Evolutionary conservation across 768 basidiomycete species (phyloP), one percentile per base, ranked within the genome.

Genomic region (Suillus brevipes): DNA sequence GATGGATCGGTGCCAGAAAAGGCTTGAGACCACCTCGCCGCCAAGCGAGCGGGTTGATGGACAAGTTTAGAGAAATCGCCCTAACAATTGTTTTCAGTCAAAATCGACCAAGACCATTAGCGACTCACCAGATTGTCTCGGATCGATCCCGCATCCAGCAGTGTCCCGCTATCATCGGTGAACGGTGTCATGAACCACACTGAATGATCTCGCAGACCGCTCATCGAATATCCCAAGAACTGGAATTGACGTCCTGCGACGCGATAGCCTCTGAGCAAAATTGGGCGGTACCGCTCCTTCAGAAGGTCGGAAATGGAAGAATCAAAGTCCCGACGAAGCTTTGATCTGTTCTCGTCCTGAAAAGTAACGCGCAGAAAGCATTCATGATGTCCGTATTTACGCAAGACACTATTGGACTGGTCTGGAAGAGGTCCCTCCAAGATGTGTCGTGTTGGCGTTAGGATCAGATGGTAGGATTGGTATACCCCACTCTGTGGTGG

Each of bases 191-290:
- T 81, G 64, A 86, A 86, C 73, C 79, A 81, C 57, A 85, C 75
- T 0, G 81, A 80, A 60, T 85, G 82, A 50, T 83, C 78, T 65
- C 79, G 79, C 61, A 85, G 72, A 4, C 84, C 84, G 59, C 82
- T 84, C 78, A 82, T 83, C 3, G 84, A 85, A 64, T 85, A 85
- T 5, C 82, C 85, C 31, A 86, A 69, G 69, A 85, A 79, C 3
- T 82, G 65, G 66, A 79, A 85, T 0, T 66, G 65, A 37, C 84
- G 76, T 9, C 84, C 84, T 3, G 79, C 85, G 13, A 85, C 72
- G 4, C 20, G 23, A 12, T 78, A 70, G 0, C 83, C 83, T 0
- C 68, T 49, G 36, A 76, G 67, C 28, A 84, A 65, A 16, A 74
- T 67, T 1, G 72, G 73, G 31, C 75, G 75, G 64, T 77, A 82